Conservation (phyloP, 768 basidiomycete species). For the Collybia nuda region DNA sequence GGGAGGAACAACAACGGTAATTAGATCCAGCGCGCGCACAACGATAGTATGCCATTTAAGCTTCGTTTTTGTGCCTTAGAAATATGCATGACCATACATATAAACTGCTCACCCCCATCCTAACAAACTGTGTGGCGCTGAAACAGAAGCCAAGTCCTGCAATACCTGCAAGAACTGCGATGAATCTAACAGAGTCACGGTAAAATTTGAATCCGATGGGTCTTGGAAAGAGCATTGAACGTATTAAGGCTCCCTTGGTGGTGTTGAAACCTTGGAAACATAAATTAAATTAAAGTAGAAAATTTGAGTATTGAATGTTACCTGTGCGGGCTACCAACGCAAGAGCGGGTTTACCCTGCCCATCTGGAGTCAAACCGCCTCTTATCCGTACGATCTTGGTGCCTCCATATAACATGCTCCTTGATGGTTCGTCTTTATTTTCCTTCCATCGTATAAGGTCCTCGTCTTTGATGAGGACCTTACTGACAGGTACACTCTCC, state of each 20-base stretch:
- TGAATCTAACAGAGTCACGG: slow-evolving; percentile 88
- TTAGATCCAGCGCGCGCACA: slow-evolving; percentile 88
- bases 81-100: background rate
- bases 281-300: background rate
- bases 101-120: slow-evolving; percentile 68
- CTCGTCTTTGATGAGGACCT: slow-evolving; percentile 79
- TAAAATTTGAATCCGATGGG: slow-evolving; percentile 99
- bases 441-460: slow-evolving; percentile 72
- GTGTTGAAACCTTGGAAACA: slow-evolving; percentile 77
- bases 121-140: slow-evolving; percentile 89
- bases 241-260: slow-evolving; percentile 92
- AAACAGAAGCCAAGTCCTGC: slow-evolving; percentile 89
- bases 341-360: slow-evolving; percentile 60
- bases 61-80: slow-evolving; percentile 34
- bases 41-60: slow-evolving; percentile 89
- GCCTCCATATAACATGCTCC: slow-evolving; percentile 86
- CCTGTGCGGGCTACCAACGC: slow-evolving; percentile 88
- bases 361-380: slow-evolving; percentile 54
- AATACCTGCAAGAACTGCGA: slow-evolving; percentile 87
- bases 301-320: slow-evolving; percentile 23
- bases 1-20: slow-evolving; percentile 97
- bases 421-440: slow-evolving; percentile 69
- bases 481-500: slow-evolving; percentile 96
- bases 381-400: slow-evolving; percentile 89
- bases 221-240: slow-evolving; percentile 98